phyloP scores from a whole-genome alignment of 2,329 filamentous ascomycete species.

The Aspergillus pseudoterreus region DNA sequence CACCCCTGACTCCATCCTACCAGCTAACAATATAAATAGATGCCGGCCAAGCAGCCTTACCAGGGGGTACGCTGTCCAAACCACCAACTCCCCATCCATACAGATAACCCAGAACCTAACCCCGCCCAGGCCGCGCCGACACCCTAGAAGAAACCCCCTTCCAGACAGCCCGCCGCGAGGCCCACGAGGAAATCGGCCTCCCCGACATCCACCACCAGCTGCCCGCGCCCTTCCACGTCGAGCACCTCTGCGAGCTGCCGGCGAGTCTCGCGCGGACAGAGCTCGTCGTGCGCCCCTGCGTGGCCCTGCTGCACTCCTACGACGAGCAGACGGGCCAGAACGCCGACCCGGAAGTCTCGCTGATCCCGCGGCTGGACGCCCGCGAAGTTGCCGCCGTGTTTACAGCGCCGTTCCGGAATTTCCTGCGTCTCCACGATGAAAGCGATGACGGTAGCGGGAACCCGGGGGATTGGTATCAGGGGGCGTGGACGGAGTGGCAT shows the following conservation, averaged over 20 bases:
- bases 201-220: slow-evolving; percentile 67
- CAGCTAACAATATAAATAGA: slow-evolving; percentile 26
- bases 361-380: slow-evolving; percentile 79
- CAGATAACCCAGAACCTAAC: neutral
- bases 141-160: slow-evolving; percentile 56
- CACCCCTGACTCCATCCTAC: neutral
- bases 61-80: slow-evolving; percentile 60
- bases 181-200: slow-evolving; percentile 88
- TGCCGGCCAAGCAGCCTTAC: slow-evolving; percentile 84
- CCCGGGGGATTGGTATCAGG: slow-evolving; percentile 75
- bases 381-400: slow-evolving; percentile 93
- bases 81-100: neutral
- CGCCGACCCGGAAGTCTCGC: slow-evolving; percentile 61
- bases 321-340: slow-evolving; percentile 40
- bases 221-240: slow-evolving; percentile 74
- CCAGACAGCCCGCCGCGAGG: slow-evolving; percentile 83
- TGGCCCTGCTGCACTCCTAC: slow-evolving; percentile 70
- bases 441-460: slow-evolving; percentile 33
- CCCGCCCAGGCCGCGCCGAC: slow-evolving; percentile 47
- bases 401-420: slow-evolving; percentile 81
- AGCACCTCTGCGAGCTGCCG: slow-evolving; percentile 82
- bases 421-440: slow-evolving; percentile 63
- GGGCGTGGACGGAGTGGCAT: slow-evolving; percentile 77
- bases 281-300: slow-evolving; percentile 70
- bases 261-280: slow-evolving; percentile 70